These are phyloP conservation scores for Mucor piriformis DNA, from an alignment of 371 early-diverging fungal species.

Conservation along the genomic window DNA sequence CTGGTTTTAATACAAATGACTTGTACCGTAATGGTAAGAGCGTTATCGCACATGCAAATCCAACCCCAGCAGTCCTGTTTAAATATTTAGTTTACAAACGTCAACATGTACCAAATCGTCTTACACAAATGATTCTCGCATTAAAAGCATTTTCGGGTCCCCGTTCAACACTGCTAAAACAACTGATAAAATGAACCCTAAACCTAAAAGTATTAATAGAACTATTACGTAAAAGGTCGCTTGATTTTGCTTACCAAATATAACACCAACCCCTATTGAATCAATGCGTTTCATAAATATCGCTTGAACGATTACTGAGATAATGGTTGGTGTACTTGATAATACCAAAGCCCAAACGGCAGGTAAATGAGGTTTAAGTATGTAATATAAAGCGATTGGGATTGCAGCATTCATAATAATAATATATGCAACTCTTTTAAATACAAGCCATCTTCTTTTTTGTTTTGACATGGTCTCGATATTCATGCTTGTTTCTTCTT, in stretches of 20 bases:
- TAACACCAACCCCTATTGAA: constrained; percentile 41
- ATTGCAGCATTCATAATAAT: constrained; percentile 42
- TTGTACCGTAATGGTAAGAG: constrained; percentile 38
- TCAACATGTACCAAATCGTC: neutral
- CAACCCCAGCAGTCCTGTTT: constrained; percentile 37
- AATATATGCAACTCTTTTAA: constrained; percentile 21
- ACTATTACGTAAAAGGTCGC: neutral
- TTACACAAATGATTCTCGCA: constrained; percentile 54
- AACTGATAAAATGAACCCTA: constrained; percentile 51
- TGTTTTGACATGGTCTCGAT: constrained; percentile 8
- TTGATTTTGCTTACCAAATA: constrained; percentile 29
- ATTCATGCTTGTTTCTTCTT: neutral
- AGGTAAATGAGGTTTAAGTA: constrained; percentile 36
- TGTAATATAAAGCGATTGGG: constrained; percentile 42
- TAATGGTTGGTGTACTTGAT: constrained; percentile 43
- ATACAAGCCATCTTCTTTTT: constrained; percentile 17
- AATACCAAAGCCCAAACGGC: constrained; percentile 48
- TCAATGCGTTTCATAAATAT: constrained; percentile 37
- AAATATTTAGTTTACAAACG: neutral
- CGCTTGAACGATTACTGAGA: constrained; percentile 41
- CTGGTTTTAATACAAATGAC: constrained; percentile 41
- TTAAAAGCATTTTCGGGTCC: constrained; percentile 49
- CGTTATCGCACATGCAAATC: constrained; percentile 34
- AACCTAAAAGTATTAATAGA: neutral
- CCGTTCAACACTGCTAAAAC: constrained; percentile 46